Base-by-base conservation (phyloP, 441 rosid genomes). In the Jatropha multifida region DNA sequence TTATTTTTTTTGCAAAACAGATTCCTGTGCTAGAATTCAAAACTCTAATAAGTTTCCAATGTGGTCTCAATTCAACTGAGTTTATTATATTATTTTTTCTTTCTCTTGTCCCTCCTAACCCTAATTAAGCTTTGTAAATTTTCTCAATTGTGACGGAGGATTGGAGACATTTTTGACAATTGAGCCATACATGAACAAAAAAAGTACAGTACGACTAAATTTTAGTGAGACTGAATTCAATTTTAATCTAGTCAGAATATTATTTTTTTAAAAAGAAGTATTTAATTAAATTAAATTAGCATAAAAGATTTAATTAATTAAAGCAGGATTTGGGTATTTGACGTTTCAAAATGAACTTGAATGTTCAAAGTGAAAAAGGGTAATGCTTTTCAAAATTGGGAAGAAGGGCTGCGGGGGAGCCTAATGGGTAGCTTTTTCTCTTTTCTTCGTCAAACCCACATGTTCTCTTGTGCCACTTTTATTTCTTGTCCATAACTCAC, bases 341-440 rank as follows among this genome's bases (percentile, higher is more conserved):
- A 67, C 27, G 55, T 4, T 46, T 67, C 58, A 7, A 67, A 67
- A 26, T 7, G 58, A 23, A 51, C 3, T 48, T 46, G 71, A 67
- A 68, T 32, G 32, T 32, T 32, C 32, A 32, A 32, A 32, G 32
- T 4, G 52, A 12, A 12, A 49, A 49, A 8, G 12, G 52, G 14
- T 49, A 49, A 49, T 68, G 58, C 41, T 68, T 68, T 68, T 32
- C 71, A 68, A 26, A 68, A 14, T 26, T 52, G 60, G 1, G 72
- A 52, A 27, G 72, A 51, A 52, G 61, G 72, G 62, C 72, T 69
- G 62, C 48, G 72, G 59, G 44, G 23, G 12, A 5, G 46, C 46
- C 46, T 1, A 1, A 42, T 8, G 0, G 0, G 12, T 15, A 11
- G 4, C 37, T 27, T 26, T 56, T 26, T 12, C 4, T 11, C 14